These are phyloP conservation scores for Astraeus odoratus DNA, from an alignment of 768 basidiomycete species.

Conservation along the genomic window DNA sequence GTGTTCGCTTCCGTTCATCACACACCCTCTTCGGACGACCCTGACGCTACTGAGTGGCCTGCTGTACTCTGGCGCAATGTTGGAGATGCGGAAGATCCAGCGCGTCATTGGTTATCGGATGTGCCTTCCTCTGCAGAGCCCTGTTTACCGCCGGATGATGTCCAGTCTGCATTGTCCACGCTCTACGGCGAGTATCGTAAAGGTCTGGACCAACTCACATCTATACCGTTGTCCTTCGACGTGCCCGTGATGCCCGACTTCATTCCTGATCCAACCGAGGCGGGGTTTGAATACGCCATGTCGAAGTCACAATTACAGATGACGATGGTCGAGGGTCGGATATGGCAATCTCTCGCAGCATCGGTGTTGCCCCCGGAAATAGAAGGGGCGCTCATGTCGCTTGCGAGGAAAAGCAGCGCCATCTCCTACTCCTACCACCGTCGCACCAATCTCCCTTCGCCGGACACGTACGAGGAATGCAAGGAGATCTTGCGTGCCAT, in stretches of 20 bases:
- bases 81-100: conserved; percentile 13
- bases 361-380: conserved; percentile 12
- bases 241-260: conserved; percentile 8
- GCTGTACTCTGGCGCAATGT: conserved; percentile 19
- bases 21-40: conserved; percentile 9
- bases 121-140: neutral
- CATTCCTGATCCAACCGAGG: conserved; percentile 26
- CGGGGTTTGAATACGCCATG: conserved; percentile 40
- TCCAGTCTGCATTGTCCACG: conserved; percentile 34
- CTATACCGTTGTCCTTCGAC: conserved; percentile 29
- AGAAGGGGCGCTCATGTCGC: conserved; percentile 20
- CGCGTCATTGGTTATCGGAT: conserved; percentile 1
- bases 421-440: conserved; percentile 63
- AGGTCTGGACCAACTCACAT: conserved; percentile 39
- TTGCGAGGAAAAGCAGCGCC: conserved; percentile 45
- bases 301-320: conserved; percentile 59
- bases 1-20: neutral
- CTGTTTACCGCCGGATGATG: conserved; percentile 15
- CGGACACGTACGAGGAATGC: conserved; percentile 61
- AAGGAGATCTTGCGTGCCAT: conserved; percentile 65
- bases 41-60: conserved; percentile 15
- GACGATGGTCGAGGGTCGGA: conserved; percentile 48
- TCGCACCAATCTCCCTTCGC: conserved; percentile 54
- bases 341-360: conserved; percentile 46
- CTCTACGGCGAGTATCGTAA: conserved; percentile 46